Conservation (phyloP, 495 filamentous ascomycete species). For the Aspergillus leporis region DNA sequence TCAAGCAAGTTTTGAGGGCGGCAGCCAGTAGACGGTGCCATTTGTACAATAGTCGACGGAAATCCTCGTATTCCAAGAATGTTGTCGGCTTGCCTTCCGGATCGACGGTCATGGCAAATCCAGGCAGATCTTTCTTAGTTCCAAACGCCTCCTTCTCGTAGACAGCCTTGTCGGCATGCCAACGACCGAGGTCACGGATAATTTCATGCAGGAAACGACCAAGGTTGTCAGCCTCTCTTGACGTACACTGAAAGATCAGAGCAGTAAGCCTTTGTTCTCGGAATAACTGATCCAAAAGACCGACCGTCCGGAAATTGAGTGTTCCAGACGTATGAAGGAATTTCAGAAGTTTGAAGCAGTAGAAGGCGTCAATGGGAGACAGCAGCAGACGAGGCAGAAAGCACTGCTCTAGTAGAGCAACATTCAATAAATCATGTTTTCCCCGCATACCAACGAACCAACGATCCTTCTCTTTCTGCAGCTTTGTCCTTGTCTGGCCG, state of each 20-base stretch:
- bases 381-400: slow-evolving; percentile 82
- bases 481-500: slow-evolving; percentile 58
- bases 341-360: slow-evolving; percentile 78
- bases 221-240: slow-evolving; percentile 86
- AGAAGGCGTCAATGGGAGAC: slow-evolving; percentile 84
- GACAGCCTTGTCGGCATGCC: slow-evolving; percentile 74
- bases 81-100: slow-evolving; percentile 60
- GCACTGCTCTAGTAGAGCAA: slow-evolving; percentile 82
- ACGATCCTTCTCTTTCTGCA: slow-evolving; percentile 73
- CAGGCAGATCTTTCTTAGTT: slow-evolving; percentile 59
- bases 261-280: slow-evolving; percentile 72
- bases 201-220: slow-evolving; percentile 84
- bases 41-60: slow-evolving; percentile 77
- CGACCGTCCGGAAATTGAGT: slow-evolving; percentile 83
- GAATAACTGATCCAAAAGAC: slow-evolving; percentile 81
- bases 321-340: slow-evolving; percentile 80
- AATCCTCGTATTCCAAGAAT: slow-evolving; percentile 82
- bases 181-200: slow-evolving; percentile 72
- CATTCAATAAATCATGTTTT: slow-evolving; percentile 67
- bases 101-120: slow-evolving; percentile 66
- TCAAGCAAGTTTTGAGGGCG: slow-evolving; percentile 76
- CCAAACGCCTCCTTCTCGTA: slow-evolving; percentile 83
- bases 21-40: slow-evolving; percentile 82
- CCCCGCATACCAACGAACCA: slow-evolving; percentile 70
- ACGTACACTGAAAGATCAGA: slow-evolving; percentile 83